Evolutionary conservation across 2,329 filamentous ascomycete species (phyloP).

Genomic region (Colletotrichum eleusines): DNA sequence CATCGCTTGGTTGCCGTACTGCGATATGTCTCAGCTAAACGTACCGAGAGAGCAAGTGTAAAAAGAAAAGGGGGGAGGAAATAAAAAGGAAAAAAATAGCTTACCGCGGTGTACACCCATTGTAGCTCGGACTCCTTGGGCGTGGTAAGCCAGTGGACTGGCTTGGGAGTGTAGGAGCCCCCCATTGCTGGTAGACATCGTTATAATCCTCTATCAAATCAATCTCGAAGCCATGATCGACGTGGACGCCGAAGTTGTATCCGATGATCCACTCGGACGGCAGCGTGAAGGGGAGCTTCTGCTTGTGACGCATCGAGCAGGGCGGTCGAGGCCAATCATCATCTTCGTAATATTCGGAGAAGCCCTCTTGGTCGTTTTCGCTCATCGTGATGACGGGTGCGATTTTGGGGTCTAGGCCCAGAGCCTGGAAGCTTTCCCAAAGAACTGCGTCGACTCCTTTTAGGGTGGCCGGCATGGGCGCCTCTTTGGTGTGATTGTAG

Average conservation of each 20-base stretch:
- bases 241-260: background rate
- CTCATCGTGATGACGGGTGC: background rate
- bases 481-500: background rate
- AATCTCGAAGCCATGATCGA: background rate
- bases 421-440: background rate
- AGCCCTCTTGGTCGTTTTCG: background rate
- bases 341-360: background rate
- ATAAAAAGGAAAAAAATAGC: background rate
- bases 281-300: background rate
- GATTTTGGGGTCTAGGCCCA: background rate
- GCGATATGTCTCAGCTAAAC: background rate
- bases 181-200: background rate
- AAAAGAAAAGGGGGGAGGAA: too few species aligned
- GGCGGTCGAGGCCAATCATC: too few species aligned
- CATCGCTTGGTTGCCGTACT: background rate
- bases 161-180: background rate
- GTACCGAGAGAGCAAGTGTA: background rate
- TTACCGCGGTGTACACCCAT: background rate
- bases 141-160: background rate
- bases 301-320: background rate
- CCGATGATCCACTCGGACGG: background rate
- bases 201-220: background rate
- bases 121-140: background rate
- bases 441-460: conserved; percentile 42
- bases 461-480: conserved; percentile 22